Evolutionary conservation across 768 basidiomycete genomes (phyloP).

Genomic region (Agrocybe praecox): DNA sequence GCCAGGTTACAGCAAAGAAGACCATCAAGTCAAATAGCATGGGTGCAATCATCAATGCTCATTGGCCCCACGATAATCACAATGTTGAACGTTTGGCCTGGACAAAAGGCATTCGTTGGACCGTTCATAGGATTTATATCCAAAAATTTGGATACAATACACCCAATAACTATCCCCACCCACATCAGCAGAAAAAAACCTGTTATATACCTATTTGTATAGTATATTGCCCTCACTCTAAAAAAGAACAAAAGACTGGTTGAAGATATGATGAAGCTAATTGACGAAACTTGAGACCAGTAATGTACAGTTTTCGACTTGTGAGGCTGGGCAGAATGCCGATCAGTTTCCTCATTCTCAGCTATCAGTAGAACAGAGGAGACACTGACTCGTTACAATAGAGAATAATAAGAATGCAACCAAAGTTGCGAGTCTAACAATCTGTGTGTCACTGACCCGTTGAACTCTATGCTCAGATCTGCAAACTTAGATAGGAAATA

Average conservation of each 20-base stretch:
- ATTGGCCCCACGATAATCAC: conserved; percentile 8
- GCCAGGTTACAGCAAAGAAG: conserved; percentile 33
- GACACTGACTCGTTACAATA: neutral
- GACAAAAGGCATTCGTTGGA: neutral
- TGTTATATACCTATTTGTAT: conserved; percentile 13
- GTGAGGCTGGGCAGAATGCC: neutral
- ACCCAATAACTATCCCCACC: conserved; percentile 22
- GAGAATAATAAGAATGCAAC: neutral
- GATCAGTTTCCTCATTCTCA: neutral
- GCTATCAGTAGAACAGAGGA: too few species aligned
- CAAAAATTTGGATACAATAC: neutral
- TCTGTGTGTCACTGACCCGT: neutral
- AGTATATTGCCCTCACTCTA: conserved; percentile 24
- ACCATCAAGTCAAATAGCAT: conserved; percentile 30
- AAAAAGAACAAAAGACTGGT: conserved; percentile 29
- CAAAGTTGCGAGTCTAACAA: neutral
- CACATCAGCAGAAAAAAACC: conserved; percentile 28
- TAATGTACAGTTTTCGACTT: neutral
- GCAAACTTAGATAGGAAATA: conserved; percentile 5
- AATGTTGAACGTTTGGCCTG: conserved; percentile 2
- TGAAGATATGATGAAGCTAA: conserved; percentile 1
- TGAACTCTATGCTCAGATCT: neutral
- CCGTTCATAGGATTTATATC: neutral
- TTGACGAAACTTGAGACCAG: neutral
- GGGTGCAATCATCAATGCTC: conserved; percentile 16